These are phyloP conservation scores for Vitis rupestris DNA, from an alignment of 164 flowering plant species.

Conservation along the genomic window DNA sequence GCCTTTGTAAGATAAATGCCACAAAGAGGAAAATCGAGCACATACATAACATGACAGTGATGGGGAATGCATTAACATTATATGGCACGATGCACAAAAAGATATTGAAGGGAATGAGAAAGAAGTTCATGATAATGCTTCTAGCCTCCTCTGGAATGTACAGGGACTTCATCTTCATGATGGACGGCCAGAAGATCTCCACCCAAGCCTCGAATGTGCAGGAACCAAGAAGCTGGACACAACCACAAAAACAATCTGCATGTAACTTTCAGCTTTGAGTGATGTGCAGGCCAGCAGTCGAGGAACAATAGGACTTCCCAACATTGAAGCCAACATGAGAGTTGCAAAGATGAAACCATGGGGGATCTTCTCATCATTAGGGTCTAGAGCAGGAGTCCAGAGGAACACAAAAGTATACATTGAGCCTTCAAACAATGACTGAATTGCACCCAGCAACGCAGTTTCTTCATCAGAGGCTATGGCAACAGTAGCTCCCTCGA, in stretches of 20 bases:
- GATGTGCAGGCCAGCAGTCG: conserved; percentile 73
- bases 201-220: conserved; percentile 91
- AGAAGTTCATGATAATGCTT: conserved; percentile 99
- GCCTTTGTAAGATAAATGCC: too few species aligned
- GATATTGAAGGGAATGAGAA: conserved; percentile 94
- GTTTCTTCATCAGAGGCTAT: conserved; percentile 97
- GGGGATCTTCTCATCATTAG: conserved; percentile 93
- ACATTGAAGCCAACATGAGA: conserved; percentile 95
- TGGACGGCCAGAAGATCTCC: conserved; percentile 96
- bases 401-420: conserved; percentile 98
- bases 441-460: conserved; percentile 92
- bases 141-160: conserved; percentile 97
- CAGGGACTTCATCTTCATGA: conserved; percentile 98
- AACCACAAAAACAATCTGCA: conserved; percentile 88
- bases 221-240: conserved; percentile 84
- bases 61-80: conserved; percentile 49
- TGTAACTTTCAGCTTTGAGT: conserved; percentile 83
- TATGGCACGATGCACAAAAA: conserved; percentile 89
- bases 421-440: conserved; percentile 97
- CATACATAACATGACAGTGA: too few species aligned
- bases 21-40: too few species aligned
- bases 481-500: conserved; percentile 88
- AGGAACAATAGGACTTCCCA: conserved; percentile 95
- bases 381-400: conserved; percentile 98
- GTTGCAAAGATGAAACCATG: conserved; percentile 98